Conservation (phyloP, 2,329 filamentous ascomycete genomes). For the Coniochaeta pulveracea region DNA sequence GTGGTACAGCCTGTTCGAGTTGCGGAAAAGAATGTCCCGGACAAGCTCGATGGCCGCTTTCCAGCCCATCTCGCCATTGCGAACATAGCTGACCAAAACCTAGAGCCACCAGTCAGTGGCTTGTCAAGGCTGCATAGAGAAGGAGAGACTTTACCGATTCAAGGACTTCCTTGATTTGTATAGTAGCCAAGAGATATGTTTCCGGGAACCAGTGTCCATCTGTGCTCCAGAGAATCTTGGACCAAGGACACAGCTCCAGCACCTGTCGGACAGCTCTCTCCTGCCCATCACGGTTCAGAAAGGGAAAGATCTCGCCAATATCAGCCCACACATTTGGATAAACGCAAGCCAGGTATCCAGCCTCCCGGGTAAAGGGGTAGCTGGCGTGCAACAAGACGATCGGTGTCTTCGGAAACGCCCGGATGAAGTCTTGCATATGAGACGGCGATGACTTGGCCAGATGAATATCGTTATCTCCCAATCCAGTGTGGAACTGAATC, state of each 20-base stretch:
- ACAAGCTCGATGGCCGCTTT: slow-evolving; percentile 52
- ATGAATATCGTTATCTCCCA: slow-evolving; percentile 70
- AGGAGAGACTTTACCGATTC: slow-evolving; percentile 38
- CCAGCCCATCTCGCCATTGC: slow-evolving; percentile 48
- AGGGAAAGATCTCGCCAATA: slow-evolving; percentile 73
- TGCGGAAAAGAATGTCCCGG: slow-evolving; percentile 62
- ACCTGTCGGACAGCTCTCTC: slow-evolving; percentile 59
- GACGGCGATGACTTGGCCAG: slow-evolving; percentile 62
- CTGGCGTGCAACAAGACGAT: slow-evolving; percentile 72
- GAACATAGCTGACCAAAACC: slow-evolving; percentile 56
- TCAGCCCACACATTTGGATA: slow-evolving; percentile 76
- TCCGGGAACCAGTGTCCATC: slow-evolving; percentile 74
- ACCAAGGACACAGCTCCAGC: slow-evolving; percentile 62
- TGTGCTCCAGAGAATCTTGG: slow-evolving; percentile 70
- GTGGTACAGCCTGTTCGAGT: slow-evolving; percentile 64
- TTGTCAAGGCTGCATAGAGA: neutral
- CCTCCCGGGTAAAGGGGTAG: slow-evolving; percentile 71
- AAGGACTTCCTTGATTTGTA: slow-evolving; percentile 61
- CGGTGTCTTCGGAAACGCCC: slow-evolving; percentile 54
- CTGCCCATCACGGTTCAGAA: slow-evolving; percentile 66
- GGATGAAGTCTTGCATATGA: slow-evolving; percentile 63
- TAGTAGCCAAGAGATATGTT: slow-evolving; percentile 61
- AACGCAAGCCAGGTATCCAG: slow-evolving; percentile 65
- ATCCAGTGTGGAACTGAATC: slow-evolving; percentile 72
- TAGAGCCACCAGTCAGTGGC: slow-evolving; percentile 17